Evolutionary conservation across 2,329 filamentous ascomycete species (phyloP), one percentile per base, ranked within the genome.

Genomic region (Epichloe glyceriae): DNA sequence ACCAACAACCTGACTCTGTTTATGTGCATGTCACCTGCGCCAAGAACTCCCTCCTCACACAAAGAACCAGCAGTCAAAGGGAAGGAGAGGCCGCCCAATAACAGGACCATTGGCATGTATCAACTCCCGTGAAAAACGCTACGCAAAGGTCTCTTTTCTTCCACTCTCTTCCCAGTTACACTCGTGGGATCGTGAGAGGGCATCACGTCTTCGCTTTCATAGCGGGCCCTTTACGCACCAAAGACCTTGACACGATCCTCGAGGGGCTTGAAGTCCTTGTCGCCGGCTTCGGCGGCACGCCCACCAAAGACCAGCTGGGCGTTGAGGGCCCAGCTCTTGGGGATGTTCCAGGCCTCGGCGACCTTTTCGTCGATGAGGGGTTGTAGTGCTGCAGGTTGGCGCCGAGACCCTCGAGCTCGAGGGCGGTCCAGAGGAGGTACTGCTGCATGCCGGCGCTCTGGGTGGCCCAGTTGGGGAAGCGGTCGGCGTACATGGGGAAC

Each of bases 361-460:
- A 89, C 84, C 71, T 82, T 80, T 57, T 76, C 74, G 70, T 95
- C 85, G 59, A 94, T 80, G 52, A 95, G 69, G 19, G 88, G 78
- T 88, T 93, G 76, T 95, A 95, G 73, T 95, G 89, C 76, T 95
- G 89, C 49, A 95, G 76, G 75, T 90, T 95, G 64, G 84, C 86
- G 57, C 88, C 88, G 51, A 94, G 79, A 33, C 89, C 88, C 65
- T 93, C 88, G 54, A 83, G 76, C 71, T 90, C 86, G 52, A 95
- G 80, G 4, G 83, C 86, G 17, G 83, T 83, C 89, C 89, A 95
- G 58, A 88, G 65, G 57, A 80, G 73, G 70, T 79, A 85, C 73
- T 95, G 86, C 66, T 70, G 62, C 81, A 95, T 95, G 67, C 78
- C 90, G 65, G 77, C 78, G 55, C 83, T 82, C 70, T 95, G 88